Conservation (phyloP, 495 filamentous ascomycete genomes). For the Rhypophila decipiens region DNA sequence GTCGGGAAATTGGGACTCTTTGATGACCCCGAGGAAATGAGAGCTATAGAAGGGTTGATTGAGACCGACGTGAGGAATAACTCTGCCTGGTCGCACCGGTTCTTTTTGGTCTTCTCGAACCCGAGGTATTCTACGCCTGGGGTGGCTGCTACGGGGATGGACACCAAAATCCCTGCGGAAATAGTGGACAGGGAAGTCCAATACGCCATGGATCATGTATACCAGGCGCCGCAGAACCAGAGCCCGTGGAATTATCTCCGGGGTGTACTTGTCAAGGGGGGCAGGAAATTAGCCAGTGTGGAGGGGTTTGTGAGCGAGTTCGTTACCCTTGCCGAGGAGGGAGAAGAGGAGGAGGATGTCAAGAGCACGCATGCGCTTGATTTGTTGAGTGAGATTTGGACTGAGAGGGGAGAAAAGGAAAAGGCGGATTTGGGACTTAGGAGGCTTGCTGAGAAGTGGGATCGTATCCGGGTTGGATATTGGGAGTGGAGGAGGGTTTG, state of each 20-base stretch:
- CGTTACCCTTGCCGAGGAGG: constrained; percentile 43
- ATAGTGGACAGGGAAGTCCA: constrained; percentile 68
- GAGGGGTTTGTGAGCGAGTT: constrained; percentile 62
- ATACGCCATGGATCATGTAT: constrained; percentile 64
- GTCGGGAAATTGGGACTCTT: constrained; percentile 74
- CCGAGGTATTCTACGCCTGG: constrained; percentile 44
- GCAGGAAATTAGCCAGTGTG: constrained; percentile 48
- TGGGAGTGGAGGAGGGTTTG: constrained; percentile 71
- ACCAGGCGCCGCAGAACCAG: constrained; percentile 83
- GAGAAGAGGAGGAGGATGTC: constrained; percentile 43
- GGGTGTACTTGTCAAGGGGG: constrained; percentile 63
- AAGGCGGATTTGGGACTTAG: constrained; percentile 59
- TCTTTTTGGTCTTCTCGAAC: constrained; percentile 78
- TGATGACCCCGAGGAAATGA: constrained; percentile 49
- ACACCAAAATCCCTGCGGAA: constrained; percentile 48
- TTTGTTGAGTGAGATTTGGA: constrained; percentile 75
- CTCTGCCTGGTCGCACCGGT: constrained; percentile 94
- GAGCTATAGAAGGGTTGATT: constrained; percentile 63
- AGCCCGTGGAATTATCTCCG: constrained; percentile 88
- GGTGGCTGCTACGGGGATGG: constrained; percentile 33
- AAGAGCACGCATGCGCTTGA: constrained; percentile 85
- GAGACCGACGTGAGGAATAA: constrained; percentile 84
- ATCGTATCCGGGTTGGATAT: constrained; percentile 84
- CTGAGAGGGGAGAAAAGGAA: constrained; percentile 51
- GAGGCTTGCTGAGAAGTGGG: constrained; percentile 75